A percentile compares a stretch with the other conserved stretches of the same genome.
Conservation (phyloP, 352 stramenopile species). For the Globisporangium sylvaticum region DNA sequence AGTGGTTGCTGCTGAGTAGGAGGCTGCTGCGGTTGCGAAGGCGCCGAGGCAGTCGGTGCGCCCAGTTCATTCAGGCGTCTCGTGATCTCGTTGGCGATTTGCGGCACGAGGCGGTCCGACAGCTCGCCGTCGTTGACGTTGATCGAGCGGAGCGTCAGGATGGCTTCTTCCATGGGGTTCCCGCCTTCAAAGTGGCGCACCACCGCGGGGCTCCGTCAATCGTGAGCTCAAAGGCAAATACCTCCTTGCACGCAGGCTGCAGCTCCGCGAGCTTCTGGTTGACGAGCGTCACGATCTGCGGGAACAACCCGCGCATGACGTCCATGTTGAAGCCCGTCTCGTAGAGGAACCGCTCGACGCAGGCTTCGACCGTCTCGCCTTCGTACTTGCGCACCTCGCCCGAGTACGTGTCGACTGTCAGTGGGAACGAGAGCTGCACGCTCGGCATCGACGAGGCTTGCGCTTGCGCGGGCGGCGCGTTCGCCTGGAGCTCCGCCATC, state of each 20-base stretch:
- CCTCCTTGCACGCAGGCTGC: conserved; percentile 44
- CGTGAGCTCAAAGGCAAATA: conserved; percentile 55
- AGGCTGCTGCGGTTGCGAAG: not conserved
- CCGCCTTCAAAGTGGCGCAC: conserved; percentile 69
- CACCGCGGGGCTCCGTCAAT: conserved; percentile 44
- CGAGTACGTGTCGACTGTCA: conserved; percentile 49
- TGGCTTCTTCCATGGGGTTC: conserved; percentile 53
- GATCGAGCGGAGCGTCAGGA: conserved; percentile 38
- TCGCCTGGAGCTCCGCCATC: conserved; percentile 48
- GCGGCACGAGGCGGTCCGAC: conserved; percentile 47
- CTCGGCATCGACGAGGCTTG: conserved; percentile 21
- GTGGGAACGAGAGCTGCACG: conserved; percentile 56
- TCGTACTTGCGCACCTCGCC: conserved; percentile 60
- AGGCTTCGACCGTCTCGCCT: conserved; percentile 45
- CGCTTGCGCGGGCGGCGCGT: not conserved
- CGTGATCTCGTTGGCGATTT: conserved; percentile 60
- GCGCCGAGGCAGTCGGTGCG: not conserved
- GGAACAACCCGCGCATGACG: conserved; percentile 59
- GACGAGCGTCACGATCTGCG: conserved; percentile 51
- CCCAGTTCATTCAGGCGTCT: conserved; percentile 29
- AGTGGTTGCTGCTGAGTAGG: not conserved
- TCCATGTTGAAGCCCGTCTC: conserved; percentile 51
- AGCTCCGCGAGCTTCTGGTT: conserved; percentile 57
- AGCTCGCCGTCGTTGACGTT: conserved; percentile 43
- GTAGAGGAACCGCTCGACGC: conserved; percentile 69